phyloP scores from a whole-genome alignment of 306 rosid species.

The Trichosanthes truncata region DNA sequence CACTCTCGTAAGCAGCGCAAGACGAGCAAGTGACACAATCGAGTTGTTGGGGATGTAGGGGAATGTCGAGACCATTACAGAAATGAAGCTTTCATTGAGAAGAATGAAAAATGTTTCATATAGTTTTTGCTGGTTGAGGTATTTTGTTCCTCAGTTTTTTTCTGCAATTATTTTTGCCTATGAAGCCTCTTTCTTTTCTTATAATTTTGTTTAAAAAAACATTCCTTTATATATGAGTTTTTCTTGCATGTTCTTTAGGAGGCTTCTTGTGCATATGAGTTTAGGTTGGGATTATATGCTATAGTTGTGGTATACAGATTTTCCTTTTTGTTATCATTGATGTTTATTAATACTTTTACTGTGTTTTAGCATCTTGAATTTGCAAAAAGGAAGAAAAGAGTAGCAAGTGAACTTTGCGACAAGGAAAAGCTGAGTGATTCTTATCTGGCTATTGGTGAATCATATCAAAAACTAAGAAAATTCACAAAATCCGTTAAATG shows the following conservation, averaged over 20 bases:
- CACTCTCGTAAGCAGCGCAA: too few relatives aligned
- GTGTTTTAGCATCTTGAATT: conserved; percentile 49
- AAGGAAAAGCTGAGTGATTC: conserved; percentile 66
- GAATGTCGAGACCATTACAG: too few relatives aligned
- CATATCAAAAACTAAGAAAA: conserved; percentile 68
- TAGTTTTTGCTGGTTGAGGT: not conserved
- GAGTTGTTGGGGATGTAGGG: too few relatives aligned
- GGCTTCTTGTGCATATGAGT: not conserved
- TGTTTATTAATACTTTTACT: conserved; percentile 6
- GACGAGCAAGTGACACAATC: too few relatives aligned
- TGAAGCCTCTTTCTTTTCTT: not conserved
- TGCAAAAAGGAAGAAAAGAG: conserved; percentile 69
- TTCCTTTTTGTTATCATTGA: not conserved
- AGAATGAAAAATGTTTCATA: not conserved
- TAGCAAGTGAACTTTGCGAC: conserved; percentile 64
- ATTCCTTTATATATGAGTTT: not conserved
- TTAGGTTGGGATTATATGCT: not conserved
- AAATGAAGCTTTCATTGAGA: too few relatives aligned
- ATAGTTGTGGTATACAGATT: not conserved
- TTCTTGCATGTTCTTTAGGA: not conserved
- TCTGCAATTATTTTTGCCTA: too few relatives aligned
- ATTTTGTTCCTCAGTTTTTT: not conserved
- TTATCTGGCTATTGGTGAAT: conserved; percentile 58
- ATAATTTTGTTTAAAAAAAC: not conserved
- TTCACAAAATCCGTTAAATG: conserved; percentile 66